These are phyloP conservation scores for Dovyalis caffra DNA, from an alignment of 345 rosid species.

Conservation along the genomic window DNA sequence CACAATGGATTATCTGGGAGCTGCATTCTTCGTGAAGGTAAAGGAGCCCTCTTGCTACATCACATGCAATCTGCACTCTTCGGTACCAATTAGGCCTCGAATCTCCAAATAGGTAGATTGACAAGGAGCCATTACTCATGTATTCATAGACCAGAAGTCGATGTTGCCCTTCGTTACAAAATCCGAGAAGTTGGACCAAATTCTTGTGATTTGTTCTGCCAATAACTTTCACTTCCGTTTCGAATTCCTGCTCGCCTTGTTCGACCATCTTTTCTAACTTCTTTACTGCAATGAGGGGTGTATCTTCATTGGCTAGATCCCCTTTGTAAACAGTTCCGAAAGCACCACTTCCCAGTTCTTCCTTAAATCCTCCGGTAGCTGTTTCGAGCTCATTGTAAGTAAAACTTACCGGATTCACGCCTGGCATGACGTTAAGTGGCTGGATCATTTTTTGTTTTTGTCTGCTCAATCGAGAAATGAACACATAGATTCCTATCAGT, in stretches of 20 bases:
- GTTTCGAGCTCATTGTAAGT: constrained; percentile 29
- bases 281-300: constrained; percentile 30
- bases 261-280: constrained; percentile 21
- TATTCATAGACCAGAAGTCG: constrained; percentile 36
- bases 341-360: constrained; percentile 35
- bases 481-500: constrained; percentile 1
- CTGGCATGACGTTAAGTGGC: background rate
- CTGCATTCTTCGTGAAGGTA: constrained; percentile 43
- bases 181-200: constrained; percentile 38
- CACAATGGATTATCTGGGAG: constrained; percentile 41
- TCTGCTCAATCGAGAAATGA: constrained; percentile 7
- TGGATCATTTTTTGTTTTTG: background rate
- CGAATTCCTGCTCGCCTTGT: constrained; percentile 30
- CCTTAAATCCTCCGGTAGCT: constrained; percentile 48
- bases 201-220: constrained; percentile 43
- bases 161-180: constrained; percentile 35
- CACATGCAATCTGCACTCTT: constrained; percentile 31
- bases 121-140: constrained; percentile 33
- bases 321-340: constrained; percentile 36
- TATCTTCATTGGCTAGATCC: background rate
- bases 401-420: constrained; percentile 27
- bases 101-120: constrained; percentile 26
- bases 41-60: constrained; percentile 34
- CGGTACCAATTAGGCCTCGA: constrained; percentile 27
- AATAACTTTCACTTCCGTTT: constrained; percentile 22